Percentiles rank a stretch among this genome's conserved stretches.
These are phyloP conservation scores for grape (Vitis vinifera) DNA, from an alignment of 164 flowering plant genomes.

Conservation along the genomic window DNA sequence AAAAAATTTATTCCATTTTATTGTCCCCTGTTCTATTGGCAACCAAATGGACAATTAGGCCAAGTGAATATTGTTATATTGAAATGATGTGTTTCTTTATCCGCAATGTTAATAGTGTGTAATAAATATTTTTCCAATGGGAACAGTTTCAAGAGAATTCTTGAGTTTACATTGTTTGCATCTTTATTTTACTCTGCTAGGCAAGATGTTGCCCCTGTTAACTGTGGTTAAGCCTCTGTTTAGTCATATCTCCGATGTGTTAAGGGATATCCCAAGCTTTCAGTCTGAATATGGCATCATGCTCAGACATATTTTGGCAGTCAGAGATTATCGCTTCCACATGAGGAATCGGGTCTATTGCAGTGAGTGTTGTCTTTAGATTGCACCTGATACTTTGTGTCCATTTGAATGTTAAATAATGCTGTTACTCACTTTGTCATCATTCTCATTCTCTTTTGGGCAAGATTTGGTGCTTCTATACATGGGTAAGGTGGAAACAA, in stretches of 20 bases:
- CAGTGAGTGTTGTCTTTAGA: constrained; percentile 47
- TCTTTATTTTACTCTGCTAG: constrained; percentile 32
- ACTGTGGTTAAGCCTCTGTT: constrained; percentile 68
- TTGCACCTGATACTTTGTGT: neutral
- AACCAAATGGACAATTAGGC: neutral
- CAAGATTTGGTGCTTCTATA: constrained; percentile 66
- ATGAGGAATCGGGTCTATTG: constrained; percentile 68
- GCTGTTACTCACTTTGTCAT: neutral
- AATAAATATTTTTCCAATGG: too few species aligned
- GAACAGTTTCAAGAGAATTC: neutral
- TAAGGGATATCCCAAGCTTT: constrained; percentile 71
- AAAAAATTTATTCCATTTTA: neutral
- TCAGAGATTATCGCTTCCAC: constrained; percentile 68
- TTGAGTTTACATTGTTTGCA: neutral
- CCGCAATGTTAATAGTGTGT: neutral
- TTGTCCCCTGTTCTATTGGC: neutral
- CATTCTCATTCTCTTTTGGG: constrained; percentile 6
- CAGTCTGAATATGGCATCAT: constrained; percentile 83
- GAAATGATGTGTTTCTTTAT: neutral
- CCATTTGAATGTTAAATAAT: neutral
- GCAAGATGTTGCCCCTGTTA: constrained; percentile 45
- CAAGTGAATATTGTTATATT: neutral
- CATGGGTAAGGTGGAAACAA: constrained; percentile 60
- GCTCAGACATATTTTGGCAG: constrained; percentile 70
- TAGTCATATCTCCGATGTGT: constrained; percentile 71